Evolutionary conservation across 148 eudicot species (phyloP).

Genomic region (Camellia granthamiana): DNA sequence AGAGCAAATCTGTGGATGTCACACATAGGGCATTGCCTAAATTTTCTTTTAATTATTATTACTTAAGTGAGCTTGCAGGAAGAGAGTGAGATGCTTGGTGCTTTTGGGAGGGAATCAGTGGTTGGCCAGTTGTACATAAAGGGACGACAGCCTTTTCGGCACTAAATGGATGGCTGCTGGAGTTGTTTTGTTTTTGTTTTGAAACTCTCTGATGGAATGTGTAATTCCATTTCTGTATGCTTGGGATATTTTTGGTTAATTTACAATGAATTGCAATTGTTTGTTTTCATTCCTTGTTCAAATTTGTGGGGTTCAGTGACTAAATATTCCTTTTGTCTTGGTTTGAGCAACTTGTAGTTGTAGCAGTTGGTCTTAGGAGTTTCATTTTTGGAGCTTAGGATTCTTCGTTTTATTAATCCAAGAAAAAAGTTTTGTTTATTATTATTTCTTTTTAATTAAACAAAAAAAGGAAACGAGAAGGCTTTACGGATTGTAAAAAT

Average conservation of each 20-base stretch:
- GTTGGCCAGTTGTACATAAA: constrained; percentile 46
- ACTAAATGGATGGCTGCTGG: constrained; percentile 31
- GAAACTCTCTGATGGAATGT: neutral
- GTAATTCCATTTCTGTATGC: neutral
- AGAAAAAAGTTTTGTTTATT: too few relatives aligned
- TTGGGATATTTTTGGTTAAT: neutral
- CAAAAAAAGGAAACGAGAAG: too few relatives aligned
- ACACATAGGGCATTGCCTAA: neutral
- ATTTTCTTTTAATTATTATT: constrained; percentile 5
- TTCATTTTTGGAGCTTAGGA: too few relatives aligned
- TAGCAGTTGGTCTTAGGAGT: too few relatives aligned
- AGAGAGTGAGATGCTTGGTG: constrained; percentile 20
- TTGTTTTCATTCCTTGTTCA: neutral
- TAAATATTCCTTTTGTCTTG: neutral
- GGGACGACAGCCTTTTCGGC: constrained; percentile 29
- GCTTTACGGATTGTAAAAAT: too few relatives aligned
- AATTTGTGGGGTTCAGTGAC: neutral
- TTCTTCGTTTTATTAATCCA: too few relatives aligned
- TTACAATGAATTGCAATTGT: neutral
- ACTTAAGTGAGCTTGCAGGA: constrained; percentile 9
- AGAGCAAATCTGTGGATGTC: constrained; percentile 7
- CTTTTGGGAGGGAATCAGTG: constrained; percentile 23
- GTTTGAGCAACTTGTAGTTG: neutral
- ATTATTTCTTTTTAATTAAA: too few relatives aligned
- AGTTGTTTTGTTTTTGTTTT: neutral